Evolutionary conservation across 2,329 filamentous ascomycete genomes (phyloP), one percentile per base, ranked within the genome.

Genomic region (Aspergillus tubingensis): DNA sequence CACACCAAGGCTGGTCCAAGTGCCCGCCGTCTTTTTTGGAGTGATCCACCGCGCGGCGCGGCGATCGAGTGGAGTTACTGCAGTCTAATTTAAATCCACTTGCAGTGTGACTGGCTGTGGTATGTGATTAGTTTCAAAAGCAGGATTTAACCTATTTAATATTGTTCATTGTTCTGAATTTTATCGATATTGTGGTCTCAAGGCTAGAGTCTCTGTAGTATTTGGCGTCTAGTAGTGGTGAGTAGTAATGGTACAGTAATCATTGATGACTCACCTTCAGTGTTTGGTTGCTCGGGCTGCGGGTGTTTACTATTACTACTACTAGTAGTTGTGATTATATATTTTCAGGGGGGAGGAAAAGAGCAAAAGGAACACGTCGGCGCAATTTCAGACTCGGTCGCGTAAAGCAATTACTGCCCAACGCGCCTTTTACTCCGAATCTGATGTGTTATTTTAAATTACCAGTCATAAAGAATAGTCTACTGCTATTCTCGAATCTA

Each of bases 21-120:
- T 59, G 57, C 54, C 43, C 38, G 41, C 39, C 53, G 41, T 32
- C 41, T 36, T 15, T 36, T 36, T 15, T 8, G 25, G 47, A 43
- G 21, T 36, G 58, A 51, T 60, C 58, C 58, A 60, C 54, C 27
- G 32, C 32, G 19, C 43, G 48, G 58, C 27, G 48, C 38, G 54
- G 47, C 58, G 58, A 60, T 60, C 58, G 27, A 17, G 58, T 59
- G 57, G 57, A 59, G 57, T 59, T 48, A 19, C 48, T 58, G 56
- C 25, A 47, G 32, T 43, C 21, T 39, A 52, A 41, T 57, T 57
- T 25, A 36, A 41, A 30, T 32, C 47, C 47, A 27, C 25, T 21
- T 50, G 47, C 47, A 50, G 25, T 50, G n/a, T 50, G 47, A 50
- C 47, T 50, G 23, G 47, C 47, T 17, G 25, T 27, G 44, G 23